Evolutionary conservation across 371 early-diverging fungal species (phyloP).

Genomic region (Syncephalis fuscata): DNA sequence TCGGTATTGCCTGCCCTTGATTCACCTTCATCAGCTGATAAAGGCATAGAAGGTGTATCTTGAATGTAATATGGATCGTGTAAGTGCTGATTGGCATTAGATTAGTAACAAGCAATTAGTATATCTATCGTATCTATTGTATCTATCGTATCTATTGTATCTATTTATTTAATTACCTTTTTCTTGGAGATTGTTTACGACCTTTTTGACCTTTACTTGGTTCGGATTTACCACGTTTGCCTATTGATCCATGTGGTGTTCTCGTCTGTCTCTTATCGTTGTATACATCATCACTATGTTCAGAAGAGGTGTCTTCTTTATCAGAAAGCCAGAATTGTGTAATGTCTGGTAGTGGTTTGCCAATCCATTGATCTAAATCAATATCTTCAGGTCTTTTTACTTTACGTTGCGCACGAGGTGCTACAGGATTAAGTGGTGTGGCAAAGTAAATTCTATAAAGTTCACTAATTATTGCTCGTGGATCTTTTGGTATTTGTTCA

Average conservation of each 20-base stretch:
- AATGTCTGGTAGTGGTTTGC: slow-evolving; percentile 45
- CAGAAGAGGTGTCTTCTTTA: slow-evolving; percentile 17
- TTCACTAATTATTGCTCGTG: slow-evolving; percentile 8
- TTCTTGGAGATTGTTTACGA: slow-evolving; percentile 13
- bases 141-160: no score
- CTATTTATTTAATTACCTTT: slow-evolving; percentile 10
- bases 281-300: slow-evolving; percentile 16
- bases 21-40: background rate
- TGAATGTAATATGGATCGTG: slow-evolving; percentile 64
- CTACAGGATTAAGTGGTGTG: slow-evolving; percentile 84
- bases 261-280: slow-evolving; percentile 10
- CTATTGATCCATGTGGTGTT: slow-evolving; percentile 16
- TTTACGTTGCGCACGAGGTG: slow-evolving; percentile 77
- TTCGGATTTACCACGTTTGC: slow-evolving; percentile 3
- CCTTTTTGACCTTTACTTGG: slow-evolving; percentile 7
- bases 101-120: no score
- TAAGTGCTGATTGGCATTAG: slow-evolving; percentile 37
- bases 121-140: no score
- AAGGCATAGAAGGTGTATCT: slow-evolving; percentile 6
- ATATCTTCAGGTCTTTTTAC: slow-evolving; percentile 80
- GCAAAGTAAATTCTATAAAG: slow-evolving; percentile 46
- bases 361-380: slow-evolving; percentile 70
- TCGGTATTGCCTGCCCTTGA: no score
- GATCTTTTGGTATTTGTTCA: no score
- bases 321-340: slow-evolving; percentile 10